These are phyloP conservation scores for Primulina tabacum DNA, from an alignment of 257 asterid species.

Conservation along the genomic window DNA sequence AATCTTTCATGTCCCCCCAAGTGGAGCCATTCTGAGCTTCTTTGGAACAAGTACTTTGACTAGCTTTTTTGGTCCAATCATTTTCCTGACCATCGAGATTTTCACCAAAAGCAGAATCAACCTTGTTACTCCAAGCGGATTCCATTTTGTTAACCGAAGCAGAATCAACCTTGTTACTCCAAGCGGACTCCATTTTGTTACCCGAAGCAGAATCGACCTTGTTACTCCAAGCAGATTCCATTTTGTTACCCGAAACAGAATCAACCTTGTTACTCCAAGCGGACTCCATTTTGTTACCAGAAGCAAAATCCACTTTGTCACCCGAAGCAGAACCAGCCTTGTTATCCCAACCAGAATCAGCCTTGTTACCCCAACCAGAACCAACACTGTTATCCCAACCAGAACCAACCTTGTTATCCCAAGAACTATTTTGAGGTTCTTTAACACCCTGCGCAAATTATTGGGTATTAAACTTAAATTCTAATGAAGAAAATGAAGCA, in stretches of 20 bases:
- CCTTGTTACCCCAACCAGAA: conserved; percentile 32
- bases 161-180: conserved; percentile 17
- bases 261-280: conserved; percentile 18
- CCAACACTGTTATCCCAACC: conserved; percentile 1
- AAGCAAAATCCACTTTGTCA: conserved; percentile 9
- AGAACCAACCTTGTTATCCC: conserved; percentile 32
- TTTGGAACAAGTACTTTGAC: conserved; percentile 11
- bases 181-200: conserved; percentile 24
- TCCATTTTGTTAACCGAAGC: conserved; percentile 10
- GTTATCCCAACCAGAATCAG: conserved; percentile 1
- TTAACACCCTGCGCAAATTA: conserved; percentile 28
- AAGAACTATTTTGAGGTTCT: conserved; percentile 25
- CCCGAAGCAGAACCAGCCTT: conserved; percentile 11
- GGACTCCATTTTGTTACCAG: conserved; percentile 8
- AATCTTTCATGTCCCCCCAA: conserved; percentile 33
- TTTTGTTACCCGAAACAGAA: conserved; percentile 10
- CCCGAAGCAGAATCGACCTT: conserved; percentile 20
- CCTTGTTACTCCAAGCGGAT: conserved; percentile 25
- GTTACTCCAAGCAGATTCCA: conserved; percentile 16
- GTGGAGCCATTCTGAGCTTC: conserved; percentile 25
- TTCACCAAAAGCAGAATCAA: conserved; percentile 20
- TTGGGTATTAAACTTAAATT: conserved; percentile 7
- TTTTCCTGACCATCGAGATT: conserved; percentile 23
- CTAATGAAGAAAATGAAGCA: conserved; percentile 1
- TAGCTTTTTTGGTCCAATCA: conserved; percentile 11